Evolutionary conservation across 306 rosid species (phyloP).

Genomic region (Mucuna pruriens): DNA sequence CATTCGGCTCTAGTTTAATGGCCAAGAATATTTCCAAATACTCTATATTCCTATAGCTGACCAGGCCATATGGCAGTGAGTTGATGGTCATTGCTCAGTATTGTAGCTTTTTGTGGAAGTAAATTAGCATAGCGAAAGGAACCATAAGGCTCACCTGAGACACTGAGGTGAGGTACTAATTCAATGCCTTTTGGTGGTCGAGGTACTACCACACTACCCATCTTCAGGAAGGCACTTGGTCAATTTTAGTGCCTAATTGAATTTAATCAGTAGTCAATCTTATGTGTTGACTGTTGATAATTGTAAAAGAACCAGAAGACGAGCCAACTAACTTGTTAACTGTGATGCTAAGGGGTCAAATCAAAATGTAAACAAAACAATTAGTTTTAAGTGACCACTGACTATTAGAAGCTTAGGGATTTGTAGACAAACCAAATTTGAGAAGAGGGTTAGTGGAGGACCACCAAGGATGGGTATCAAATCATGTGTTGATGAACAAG

Average conservation of each 20-base stretch:
- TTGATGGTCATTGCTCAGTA: neutral
- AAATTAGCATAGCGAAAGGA: neutral
- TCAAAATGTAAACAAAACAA: neutral
- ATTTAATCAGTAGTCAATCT: neutral
- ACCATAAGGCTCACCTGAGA: neutral
- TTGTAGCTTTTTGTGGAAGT: neutral
- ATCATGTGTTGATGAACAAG: neutral
- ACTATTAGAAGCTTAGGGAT: neutral
- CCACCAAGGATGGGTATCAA: neutral
- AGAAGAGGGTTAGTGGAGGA: constrained; percentile 6
- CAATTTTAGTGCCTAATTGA: neutral
- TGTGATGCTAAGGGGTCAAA: neutral
- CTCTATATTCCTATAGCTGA: neutral
- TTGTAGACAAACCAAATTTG: neutral
- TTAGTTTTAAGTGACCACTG: neutral
- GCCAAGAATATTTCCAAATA: neutral
- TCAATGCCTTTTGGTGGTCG: neutral
- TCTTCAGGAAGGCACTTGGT: neutral
- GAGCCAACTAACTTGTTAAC: neutral
- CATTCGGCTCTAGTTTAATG: neutral
- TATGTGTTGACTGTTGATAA: neutral
- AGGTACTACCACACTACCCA: neutral
- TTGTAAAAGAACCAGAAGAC: neutral
- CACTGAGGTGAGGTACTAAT: neutral
- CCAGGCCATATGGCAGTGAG: neutral